Base-by-base conservation (phyloP, 2,329 filamentous ascomycete species). In the Aspergillus novofumigatus region DNA sequence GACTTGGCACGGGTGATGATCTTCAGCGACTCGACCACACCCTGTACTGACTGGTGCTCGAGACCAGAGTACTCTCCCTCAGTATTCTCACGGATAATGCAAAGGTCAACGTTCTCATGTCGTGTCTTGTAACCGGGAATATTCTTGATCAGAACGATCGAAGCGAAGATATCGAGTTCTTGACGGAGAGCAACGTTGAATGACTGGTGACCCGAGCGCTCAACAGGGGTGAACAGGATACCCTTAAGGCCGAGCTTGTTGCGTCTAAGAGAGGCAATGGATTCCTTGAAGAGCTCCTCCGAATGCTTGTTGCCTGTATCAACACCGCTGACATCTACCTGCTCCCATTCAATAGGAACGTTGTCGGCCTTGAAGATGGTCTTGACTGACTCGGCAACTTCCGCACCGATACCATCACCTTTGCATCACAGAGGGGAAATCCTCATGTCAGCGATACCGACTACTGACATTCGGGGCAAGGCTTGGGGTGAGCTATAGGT, bases 11-110 rank as follows among this genome's bases (percentile, higher is more conserved):
- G 91, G 67, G 94, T 99, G 81, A 99, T 97, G 81, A 99, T 97
- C 86, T 99, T 99, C 79, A 99, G 90, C 52, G 93, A 97, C 83
- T 99, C 94, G 69, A 99, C 94, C 69, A 99, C 94, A 68, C 94
- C 94, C 66, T 84, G 85, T 53, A 99, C 94, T 62, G 91, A 96
- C 84, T 97, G 93, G 83, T 99, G 94, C 85, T 99, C 94, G 62
- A 99, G 87, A 61, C 94, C 94, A 65, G 92, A 97, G 85, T 99
- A 99, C 84, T 99, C 94, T 74, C 94, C 94, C 85, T 99, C 94
- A 74, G 94, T 99, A 85, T 99, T 99, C 84, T 99, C 94, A 81
- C 94, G 94, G 80, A 99, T 97, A 80, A 99, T 97, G 87, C 92
- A 96, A 68, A 97, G 86, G 78, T 99, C 94, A 76, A 99, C 91